Conservation (phyloP, 805 yeast genomes). For the Pichia membranifaciens region DNA sequence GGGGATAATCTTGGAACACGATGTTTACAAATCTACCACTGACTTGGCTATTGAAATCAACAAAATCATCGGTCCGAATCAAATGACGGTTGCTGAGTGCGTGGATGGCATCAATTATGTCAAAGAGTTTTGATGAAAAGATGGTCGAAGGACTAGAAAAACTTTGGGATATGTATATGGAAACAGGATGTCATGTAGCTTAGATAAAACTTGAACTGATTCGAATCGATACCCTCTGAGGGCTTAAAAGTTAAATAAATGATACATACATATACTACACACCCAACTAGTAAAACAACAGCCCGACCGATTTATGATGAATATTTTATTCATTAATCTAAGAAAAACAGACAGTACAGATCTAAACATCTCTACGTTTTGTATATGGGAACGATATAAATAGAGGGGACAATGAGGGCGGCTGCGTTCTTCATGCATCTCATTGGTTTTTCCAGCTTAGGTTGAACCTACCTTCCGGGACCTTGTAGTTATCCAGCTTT, state of each 20-base stretch:
- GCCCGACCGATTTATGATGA: no score
- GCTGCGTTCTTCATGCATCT: neutral
- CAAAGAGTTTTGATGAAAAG: slow-evolving; percentile 22
- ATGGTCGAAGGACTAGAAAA: no score
- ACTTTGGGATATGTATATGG: no score
- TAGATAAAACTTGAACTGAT: no score
- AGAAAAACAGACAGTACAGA: neutral
- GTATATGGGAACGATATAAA: neutral
- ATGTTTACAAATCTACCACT: slow-evolving; percentile 61
- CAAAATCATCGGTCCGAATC: slow-evolving; percentile 51
- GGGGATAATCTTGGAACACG: slow-evolving; percentile 87
- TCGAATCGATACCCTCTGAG: no score
- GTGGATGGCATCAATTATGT: slow-evolving; percentile 63
- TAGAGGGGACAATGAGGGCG: neutral
- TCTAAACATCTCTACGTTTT: no score
- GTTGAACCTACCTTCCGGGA: slow-evolving; percentile 70
- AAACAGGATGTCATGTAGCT: no score
- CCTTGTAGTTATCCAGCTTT: slow-evolving; percentile 52
- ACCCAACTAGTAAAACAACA: no score
- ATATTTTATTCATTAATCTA: neutral
- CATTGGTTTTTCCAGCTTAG: slow-evolving; percentile 54
- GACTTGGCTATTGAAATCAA: slow-evolving; percentile 57
- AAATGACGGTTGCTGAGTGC: slow-evolving; percentile 74
- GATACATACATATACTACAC: no score
- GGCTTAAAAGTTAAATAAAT: no score